Evolutionary conservation across 257 asterid species (phyloP), one percentile per base, ranked within the genome.

Genomic region (Nicotiana undulata): DNA sequence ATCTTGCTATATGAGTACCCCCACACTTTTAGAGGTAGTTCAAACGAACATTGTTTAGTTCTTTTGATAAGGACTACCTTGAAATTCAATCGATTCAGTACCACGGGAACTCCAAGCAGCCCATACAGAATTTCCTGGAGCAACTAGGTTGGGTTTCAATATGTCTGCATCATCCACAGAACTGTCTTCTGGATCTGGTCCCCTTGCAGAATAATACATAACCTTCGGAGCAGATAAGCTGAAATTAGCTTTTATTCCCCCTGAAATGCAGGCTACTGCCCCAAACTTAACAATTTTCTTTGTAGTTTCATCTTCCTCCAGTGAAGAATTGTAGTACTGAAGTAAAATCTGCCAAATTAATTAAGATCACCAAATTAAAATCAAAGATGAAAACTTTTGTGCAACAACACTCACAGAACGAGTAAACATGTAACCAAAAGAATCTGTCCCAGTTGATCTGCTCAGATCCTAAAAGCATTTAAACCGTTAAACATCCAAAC

Each of bases 71-170:
- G 31, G 13, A 37, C 60, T 89, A 95, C 99, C 99, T 90, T 83
- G 88, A 86, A 96, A 96, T 83, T 96, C 99, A 22, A 91, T 79
- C 0, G 98, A 96, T 68, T 94, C 97, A 5, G 91, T 89, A 37
- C 98, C 99, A 65, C 87, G 76, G 16, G 95, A 92, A 85, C 99
- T 94, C 98, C 99, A 96, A 81, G 98, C 99, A 40, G 97, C 92
- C 99, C 99, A 96, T 84, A 96, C 94, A 82, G 82, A 89, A 80
- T 94, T 93, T 60, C 99, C 99, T 3, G 98, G 99, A 13, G 99
- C 99, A 75, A 94, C 94, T n/a, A 94, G 77, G 82, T 93, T 96
- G 76, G 99, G 99, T 86, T 96, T 96, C 70, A 96, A 80, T 80
- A 96, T 88, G 85, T 94, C 96, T 26, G 99, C 97, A 83, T 83